Base-by-base conservation (phyloP, 176 grass and related monocot species). In the Neostapfia colusana region DNA sequence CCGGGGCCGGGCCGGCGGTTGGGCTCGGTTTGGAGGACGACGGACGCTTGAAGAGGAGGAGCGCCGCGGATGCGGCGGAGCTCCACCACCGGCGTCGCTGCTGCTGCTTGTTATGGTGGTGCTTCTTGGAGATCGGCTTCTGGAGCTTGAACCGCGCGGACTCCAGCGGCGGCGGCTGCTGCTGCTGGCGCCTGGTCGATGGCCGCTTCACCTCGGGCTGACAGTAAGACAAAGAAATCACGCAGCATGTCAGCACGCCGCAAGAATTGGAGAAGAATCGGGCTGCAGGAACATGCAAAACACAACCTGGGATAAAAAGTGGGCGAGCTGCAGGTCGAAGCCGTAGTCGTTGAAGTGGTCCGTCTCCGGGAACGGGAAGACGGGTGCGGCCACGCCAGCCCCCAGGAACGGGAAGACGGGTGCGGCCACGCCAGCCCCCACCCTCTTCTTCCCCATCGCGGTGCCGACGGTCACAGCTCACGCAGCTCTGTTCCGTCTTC, bases 81-180 rank as follows among this genome's bases (percentile, higher is more conserved):
- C 67, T 85, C 91, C 87, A 93, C 91, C 91, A 90, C 17, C 84
- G 53, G 39, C 80, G 80, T 15, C 78, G 65, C 20, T 44, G 67
- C 73, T 59, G 77, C 72, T 60, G 13, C 8, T 51, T 18, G 46
- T 8, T 11, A 65, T 57, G 46, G 15, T 60, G 53, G 27, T 72
- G 56, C 45, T 79, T 84, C 80, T 81, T 89, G 44, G 84, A 79
- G 13, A 89, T 87, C 64, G 78, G 64, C 59, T 87, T 90, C 78
- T 88, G 82, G 51, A 82, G 63, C 49, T 89, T 89, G 73, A 81
- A 81, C 72, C 69, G 90, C 39, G 62, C 49, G 9, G 62, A 70
- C 3, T 89, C 90, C 16, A 79, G 49, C 62, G 69, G 41, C 63
- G 67, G 63, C 14, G 41, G 18, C 8, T 8, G 53, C 75, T 51